phyloP scores from a whole-genome alignment of 164 flowering plant species.

The Chimonanthus salicifolius region DNA sequence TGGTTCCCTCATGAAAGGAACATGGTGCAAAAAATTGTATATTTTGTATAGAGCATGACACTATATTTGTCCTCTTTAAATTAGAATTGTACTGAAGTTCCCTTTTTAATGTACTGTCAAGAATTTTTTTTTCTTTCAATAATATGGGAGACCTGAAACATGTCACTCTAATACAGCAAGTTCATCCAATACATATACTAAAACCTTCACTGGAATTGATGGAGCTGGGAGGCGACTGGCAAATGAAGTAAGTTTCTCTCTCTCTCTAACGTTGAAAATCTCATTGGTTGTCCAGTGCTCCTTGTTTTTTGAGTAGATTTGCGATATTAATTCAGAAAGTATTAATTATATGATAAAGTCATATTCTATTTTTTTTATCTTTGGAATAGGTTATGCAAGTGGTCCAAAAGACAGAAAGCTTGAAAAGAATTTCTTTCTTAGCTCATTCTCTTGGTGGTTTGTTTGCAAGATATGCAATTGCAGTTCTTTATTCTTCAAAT shows the following conservation, averaged over 20 bases:
- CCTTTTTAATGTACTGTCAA: neutral
- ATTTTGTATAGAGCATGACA: neutral
- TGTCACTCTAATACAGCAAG: slow-evolving; percentile 56
- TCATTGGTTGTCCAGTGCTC: neutral
- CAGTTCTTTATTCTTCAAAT: slow-evolving; percentile 51
- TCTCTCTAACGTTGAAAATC: neutral
- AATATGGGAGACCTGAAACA: neutral
- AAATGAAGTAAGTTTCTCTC: slow-evolving; percentile 62
- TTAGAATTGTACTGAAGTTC: neutral
- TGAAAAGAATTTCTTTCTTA: slow-evolving; percentile 80
- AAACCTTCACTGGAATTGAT: slow-evolving; percentile 88
- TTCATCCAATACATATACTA: slow-evolving; percentile 70
- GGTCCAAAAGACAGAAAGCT: slow-evolving; percentile 59
- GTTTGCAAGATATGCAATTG: slow-evolving; percentile 82
- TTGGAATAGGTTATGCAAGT: slow-evolving; percentile 60
- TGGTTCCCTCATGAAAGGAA: neutral
- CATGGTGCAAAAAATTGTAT: neutral
- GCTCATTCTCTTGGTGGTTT: slow-evolving; percentile 97
- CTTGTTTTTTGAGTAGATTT: neutral
- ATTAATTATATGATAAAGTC: neutral
- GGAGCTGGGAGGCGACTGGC: slow-evolving; percentile 91
- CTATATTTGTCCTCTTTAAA: neutral
- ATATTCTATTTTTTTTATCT: neutral
- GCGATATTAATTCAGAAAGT: too few relatives aligned
- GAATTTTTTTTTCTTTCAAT: slow-evolving; percentile 8